A percentile compares a stretch with the other conserved stretches of the same genome.
Conservation (phyloP, 139 green algal genomes). For the Deuterostichococcus epilithicus region DNA sequence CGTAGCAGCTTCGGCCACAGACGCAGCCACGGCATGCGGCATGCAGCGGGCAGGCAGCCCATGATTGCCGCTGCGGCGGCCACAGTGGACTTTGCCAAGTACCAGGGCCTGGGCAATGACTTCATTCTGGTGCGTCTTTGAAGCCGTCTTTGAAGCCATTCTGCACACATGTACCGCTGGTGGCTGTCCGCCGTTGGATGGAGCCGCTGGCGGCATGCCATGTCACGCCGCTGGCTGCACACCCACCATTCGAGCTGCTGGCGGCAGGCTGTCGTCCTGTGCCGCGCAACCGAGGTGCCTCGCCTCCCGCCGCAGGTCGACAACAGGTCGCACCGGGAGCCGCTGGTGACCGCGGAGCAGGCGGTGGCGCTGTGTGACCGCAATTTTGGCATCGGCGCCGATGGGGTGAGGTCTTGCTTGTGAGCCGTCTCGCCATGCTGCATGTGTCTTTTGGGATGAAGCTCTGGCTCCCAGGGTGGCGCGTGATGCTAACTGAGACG, state of each 20-base stretch:
- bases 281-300: background rate
- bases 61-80: background rate
- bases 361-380: slow-evolving; percentile 86
- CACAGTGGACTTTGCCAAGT: slow-evolving; percentile 84
- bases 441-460: background rate
- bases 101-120: slow-evolving; percentile 98
- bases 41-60: background rate
- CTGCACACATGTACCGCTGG: too few species aligned
- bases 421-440: background rate
- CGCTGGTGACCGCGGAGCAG: slow-evolving; percentile 73
- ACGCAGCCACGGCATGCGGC: background rate
- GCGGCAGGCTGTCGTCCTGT: too few species aligned
- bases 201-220: too few species aligned
- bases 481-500: too few species aligned
- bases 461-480: too few species aligned
- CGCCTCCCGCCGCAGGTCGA: slow-evolving; percentile 68
- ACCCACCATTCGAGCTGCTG: too few species aligned
- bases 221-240: too few species aligned
- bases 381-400: slow-evolving; percentile 94
- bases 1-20: background rate
- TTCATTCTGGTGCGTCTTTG: slow-evolving; percentile 84
- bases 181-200: too few species aligned
- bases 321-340: slow-evolving; percentile 74
- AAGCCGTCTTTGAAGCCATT: too few species aligned
- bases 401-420: slow-evolving; percentile 69